These are phyloP conservation scores for Poterioochromonas sp. DNA, from an alignment of 352 stramenopile genomes.

Conservation along the genomic window DNA sequence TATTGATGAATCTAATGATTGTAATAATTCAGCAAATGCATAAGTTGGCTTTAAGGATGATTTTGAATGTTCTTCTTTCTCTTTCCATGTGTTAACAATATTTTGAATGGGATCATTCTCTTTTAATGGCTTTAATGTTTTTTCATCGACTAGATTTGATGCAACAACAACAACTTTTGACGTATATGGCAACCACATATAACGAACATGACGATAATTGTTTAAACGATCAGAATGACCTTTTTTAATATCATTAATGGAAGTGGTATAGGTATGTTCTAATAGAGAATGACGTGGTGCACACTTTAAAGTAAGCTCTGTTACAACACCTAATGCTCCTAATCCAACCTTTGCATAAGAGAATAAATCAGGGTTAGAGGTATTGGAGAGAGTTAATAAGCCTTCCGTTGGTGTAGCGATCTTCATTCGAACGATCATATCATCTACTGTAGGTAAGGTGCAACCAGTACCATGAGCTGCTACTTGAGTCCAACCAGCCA, in stretches of 20 bases:
- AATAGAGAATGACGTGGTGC: slow-evolving; percentile 80
- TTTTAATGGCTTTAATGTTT: not conserved
- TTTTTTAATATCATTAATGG: slow-evolving; percentile 61
- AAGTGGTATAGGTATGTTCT: slow-evolving; percentile 84
- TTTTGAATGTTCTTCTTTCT: no score
- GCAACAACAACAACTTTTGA: slow-evolving; percentile 87
- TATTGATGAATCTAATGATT: not conserved
- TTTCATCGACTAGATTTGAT: slow-evolving; percentile 51
- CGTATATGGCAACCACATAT: slow-evolving; percentile 98
- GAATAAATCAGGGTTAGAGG: slow-evolving; percentile 70
- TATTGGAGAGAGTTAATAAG: slow-evolving; percentile 65
- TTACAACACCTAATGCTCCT: slow-evolving; percentile 86
- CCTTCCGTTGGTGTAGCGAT: slow-evolving; percentile 84
- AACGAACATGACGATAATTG: slow-evolving; percentile 74
- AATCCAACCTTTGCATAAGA: slow-evolving; percentile 82
- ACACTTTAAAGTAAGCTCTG: slow-evolving; percentile 87
- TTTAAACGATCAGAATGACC: slow-evolving; percentile 61
- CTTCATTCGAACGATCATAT: slow-evolving; percentile 90
- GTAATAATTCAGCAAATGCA: not conserved
- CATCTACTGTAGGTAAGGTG: slow-evolving; percentile 85
- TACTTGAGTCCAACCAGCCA: slow-evolving; percentile 58
- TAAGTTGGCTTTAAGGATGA: no score
- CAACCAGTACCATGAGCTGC: slow-evolving; percentile 89
- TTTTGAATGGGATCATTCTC: not conserved
- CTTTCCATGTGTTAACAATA: not conserved